Conservation (phyloP, 495 filamentous ascomycete species). For the Neurospora hispaniola region DNA sequence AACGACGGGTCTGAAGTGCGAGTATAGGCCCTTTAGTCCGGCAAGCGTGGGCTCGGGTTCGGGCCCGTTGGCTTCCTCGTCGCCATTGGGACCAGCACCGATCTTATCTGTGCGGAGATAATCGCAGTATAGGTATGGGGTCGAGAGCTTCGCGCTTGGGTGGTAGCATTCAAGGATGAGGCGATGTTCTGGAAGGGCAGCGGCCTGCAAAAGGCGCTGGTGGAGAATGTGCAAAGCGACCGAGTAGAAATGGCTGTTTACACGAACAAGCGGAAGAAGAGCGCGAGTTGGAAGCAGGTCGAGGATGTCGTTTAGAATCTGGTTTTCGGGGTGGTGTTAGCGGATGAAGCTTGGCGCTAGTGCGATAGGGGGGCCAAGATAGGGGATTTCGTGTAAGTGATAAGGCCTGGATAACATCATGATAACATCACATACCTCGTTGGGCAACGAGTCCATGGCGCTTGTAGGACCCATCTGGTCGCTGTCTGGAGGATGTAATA, state of each 20-base stretch:
- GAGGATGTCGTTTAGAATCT: slow-evolving; percentile 63
- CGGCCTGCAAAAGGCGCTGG: slow-evolving; percentile 47
- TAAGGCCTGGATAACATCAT: not conserved
- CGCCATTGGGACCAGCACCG: slow-evolving; percentile 29
- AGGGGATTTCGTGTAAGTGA: not conserved
- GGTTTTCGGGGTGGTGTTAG: slow-evolving; percentile 6
- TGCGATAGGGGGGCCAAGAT: not conserved
- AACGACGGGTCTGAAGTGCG: slow-evolving; percentile 49
- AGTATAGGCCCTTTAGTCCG: slow-evolving; percentile 32
- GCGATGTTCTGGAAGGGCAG: slow-evolving; percentile 46
- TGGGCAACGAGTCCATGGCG: slow-evolving; percentile 30
- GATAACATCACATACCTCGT: slow-evolving; percentile 29
- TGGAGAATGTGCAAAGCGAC: slow-evolving; percentile 59
- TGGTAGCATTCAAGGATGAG: slow-evolving; percentile 72
- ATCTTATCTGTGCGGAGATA: slow-evolving; percentile 50
- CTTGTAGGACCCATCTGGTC: slow-evolving; percentile 18
- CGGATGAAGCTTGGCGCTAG: not conserved
- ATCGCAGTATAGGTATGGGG: slow-evolving; percentile 58
- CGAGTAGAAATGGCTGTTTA: slow-evolving; percentile 58
- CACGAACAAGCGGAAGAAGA: slow-evolving; percentile 49
- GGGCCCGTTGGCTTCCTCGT: slow-evolving; percentile 13
- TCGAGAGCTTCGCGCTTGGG: slow-evolving; percentile 55
- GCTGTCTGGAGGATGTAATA: not conserved
- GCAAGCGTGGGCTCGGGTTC: slow-evolving; percentile 10
- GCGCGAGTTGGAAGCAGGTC: slow-evolving; percentile 44